Evolutionary conservation across 768 basidiomycete genomes (phyloP), one percentile per base, ranked within the genome.

Genomic region (Lactifluus piperatus): DNA sequence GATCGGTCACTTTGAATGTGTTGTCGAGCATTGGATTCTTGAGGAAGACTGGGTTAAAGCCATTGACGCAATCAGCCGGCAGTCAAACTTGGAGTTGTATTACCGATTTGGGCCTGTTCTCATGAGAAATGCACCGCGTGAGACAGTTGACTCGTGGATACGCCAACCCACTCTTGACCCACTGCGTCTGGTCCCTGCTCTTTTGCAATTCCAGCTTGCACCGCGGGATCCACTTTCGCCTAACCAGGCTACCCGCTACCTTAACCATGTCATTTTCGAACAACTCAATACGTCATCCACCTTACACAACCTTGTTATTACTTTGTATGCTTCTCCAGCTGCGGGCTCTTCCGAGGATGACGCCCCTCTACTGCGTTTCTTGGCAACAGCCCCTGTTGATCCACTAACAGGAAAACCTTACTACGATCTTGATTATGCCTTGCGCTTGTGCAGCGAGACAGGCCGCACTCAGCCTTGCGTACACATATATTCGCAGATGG

Each of bases 401-500:
- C 86, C 92, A 0, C 70, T 88, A 29, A 91, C 90, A 0, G 83
- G 82, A 6, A 85, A 84, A 68, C 95, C 95, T 2, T 95, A 93
- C 70, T 98, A 93, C 71, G 94, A 98, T 67, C 81, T 99, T 49
- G 97, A 99, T 72, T 99, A 98, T 70, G 97, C 97, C 1, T 70
- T 99, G 56, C 83, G 97, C 18, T 72, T 97, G 45, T 98, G 94
- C 77, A 94, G 91, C 69, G 81, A 83, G 66, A 78, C 86, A 37
- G 81, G 84, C 9, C 76, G 90, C 43, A 88, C 83, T 14, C 91
- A 91, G 66, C 84, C 94, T 8, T 98, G 94, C 70, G 93, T 98
- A 37, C 88, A 91, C 66, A 94, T 99, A 49, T 99, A 98, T 72
- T 88, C 92, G 8, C 91, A 95, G 74, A 94, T 99, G 93, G 94